A percentile compares a stretch with the other conserved stretches of the same genome.
Conservation (phyloP, 2,329 filamentous ascomycete species). For the Pyricularia pennisetigena region DNA sequence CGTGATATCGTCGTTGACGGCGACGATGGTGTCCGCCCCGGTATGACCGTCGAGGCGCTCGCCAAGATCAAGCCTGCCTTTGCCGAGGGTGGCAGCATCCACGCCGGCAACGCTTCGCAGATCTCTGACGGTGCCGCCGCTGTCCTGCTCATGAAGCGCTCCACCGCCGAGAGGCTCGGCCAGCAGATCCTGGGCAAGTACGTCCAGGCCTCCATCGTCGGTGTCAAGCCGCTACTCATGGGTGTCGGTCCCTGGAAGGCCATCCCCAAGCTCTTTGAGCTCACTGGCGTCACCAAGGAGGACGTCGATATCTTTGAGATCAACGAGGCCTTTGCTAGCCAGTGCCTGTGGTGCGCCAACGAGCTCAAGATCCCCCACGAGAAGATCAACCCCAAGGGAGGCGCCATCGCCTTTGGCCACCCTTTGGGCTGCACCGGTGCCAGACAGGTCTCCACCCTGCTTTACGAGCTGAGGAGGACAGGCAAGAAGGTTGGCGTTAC, state of each 20-base stretch:
- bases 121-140: conserved; percentile 94
- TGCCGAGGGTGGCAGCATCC: conserved; percentile 72
- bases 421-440: conserved; percentile 91
- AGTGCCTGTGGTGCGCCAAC: conserved; percentile 89
- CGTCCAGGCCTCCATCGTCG: conserved; percentile 74
- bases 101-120: conserved; percentile 92
- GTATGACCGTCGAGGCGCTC: conserved; percentile 82
- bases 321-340: conserved; percentile 96
- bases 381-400: conserved; percentile 96
- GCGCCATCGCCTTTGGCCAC: conserved; percentile 92
- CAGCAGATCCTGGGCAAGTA: conserved; percentile 90
- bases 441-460: conserved; percentile 81
- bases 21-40: conserved; percentile 80
- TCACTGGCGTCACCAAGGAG: conserved; percentile 75
- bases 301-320: conserved; percentile 98
- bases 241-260: conserved; percentile 92
- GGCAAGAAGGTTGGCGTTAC: conserved; percentile 82
- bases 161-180: conserved; percentile 76
- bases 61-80: conserved; percentile 81
- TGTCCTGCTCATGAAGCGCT: conserved; percentile 90
- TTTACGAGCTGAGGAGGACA: conserved; percentile 81
- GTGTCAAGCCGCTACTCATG: conserved; percentile 90
- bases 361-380: conserved; percentile 72
- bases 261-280: conserved; percentile 83
- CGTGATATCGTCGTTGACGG: conserved; percentile 72